Evolutionary conservation across 768 basidiomycete genomes (phyloP).

Genomic region (Leccinum arenicola): DNA sequence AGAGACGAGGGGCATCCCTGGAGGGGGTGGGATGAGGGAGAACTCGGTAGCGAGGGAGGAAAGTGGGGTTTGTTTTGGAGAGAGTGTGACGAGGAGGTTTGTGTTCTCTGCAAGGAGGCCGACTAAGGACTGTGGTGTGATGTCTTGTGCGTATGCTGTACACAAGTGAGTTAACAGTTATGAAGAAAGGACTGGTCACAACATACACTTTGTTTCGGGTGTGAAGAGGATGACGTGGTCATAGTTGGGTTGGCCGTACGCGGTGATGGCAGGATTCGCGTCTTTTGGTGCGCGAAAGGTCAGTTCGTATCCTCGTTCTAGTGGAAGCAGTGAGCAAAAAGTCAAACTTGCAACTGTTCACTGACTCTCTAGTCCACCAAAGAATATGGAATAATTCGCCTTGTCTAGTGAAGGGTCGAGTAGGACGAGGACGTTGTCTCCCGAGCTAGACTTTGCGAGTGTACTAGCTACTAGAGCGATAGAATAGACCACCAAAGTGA

Average conservation of each 20-base stretch:
- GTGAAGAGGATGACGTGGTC: constrained; percentile 86
- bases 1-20: constrained; percentile 79
- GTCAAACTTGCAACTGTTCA: neutral
- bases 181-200: too few relatives aligned
- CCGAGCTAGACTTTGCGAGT: constrained; percentile 71
- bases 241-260: constrained; percentile 73
- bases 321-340: neutral
- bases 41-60: constrained; percentile 87
- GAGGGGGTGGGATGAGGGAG: constrained; percentile 83
- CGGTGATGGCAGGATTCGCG: constrained; percentile 57
- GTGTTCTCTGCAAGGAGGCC: constrained; percentile 64
- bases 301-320: constrained; percentile 81
- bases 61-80: constrained; percentile 70
- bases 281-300: constrained; percentile 86
- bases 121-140: constrained; percentile 80
- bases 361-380: constrained; percentile 71
- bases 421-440: constrained; percentile 80
- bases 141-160: constrained; percentile 66
- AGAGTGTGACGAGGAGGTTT: constrained; percentile 83
- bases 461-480: constrained; percentile 26
- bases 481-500: constrained; percentile 26
- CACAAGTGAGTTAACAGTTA: neutral
- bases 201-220: constrained; percentile 78
- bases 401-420: constrained; percentile 70
- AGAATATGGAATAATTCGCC: constrained; percentile 79